Base-by-base conservation (phyloP, 345 rosid genomes). In the Rhodamnia rubescens region DNA sequence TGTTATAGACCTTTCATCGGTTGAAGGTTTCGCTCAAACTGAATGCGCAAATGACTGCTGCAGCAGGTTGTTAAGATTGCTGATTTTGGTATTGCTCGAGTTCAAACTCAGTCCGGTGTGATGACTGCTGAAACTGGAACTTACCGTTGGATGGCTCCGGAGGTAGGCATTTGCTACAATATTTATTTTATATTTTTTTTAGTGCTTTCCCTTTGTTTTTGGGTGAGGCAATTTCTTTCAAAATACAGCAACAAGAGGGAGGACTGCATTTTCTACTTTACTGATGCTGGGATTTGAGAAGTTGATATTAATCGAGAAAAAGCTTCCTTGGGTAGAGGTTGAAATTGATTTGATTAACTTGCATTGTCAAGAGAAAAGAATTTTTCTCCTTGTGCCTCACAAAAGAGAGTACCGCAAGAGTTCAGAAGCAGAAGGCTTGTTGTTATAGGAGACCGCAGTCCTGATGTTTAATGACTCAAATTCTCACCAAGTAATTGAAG, bases 131-230 rank as follows among this genome's bases (percentile, higher is more conserved):
- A 94, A 91, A 94, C 95, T 75, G 96, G 96, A 84, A 93, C 95
- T 7, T 94, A 94, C 83, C 93, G 95, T 42, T 94, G 96, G 96
- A 94, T 94, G 96, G 96, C 96, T 85, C 96, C 95, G 29, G 96
- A 94, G 95, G 96, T 94, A 85, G 88, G 91, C 82, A 57, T 88
- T 32, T 74, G 53, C 44, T 11, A 32, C n/a, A 69, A 53, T 83
- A 47, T 11, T 44, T 59, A 55, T 57, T 86, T 5, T 8, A 69
- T 36, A 32, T 69, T 69, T 47, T 36, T 32, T 69, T 26, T 32
- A 36, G 78, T 36, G 40, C 78, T 18, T 64, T 69, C 24, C 78
- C 78, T 69, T 36, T 69, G 78, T 32, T 69, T 64, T 69, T 36
- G 7, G 78, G 47, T 10, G 47, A 9, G 13, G 47, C 47, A 5